A percentile compares a stretch with the other conserved stretches of the same genome.
Evolutionary conservation across 768 basidiomycete genomes (phyloP).

Genomic region (Boletus speciosus): DNA sequence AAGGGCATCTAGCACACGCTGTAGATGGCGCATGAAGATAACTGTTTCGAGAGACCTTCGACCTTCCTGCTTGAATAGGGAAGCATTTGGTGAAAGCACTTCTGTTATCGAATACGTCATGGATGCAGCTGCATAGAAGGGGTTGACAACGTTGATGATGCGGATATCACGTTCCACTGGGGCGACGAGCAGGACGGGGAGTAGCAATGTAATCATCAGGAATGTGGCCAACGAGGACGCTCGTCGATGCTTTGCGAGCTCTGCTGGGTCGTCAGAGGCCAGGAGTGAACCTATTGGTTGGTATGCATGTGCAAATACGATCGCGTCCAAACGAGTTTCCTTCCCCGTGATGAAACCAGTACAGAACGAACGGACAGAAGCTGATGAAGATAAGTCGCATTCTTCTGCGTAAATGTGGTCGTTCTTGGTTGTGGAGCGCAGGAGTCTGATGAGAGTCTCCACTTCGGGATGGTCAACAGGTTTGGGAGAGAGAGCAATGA

Average conservation of each 20-base stretch:
- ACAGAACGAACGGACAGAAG: constrained; percentile 68
- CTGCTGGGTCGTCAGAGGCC: constrained; percentile 26
- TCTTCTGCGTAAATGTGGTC: constrained; percentile 77
- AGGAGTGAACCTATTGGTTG: constrained; percentile 54
- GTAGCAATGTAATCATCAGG: constrained; percentile 70
- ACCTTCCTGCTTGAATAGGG: constrained; percentile 57
- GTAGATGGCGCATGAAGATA: constrained; percentile 73
- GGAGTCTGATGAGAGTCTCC: constrained; percentile 58
- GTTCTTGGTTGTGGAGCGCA: constrained; percentile 69
- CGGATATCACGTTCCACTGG: constrained; percentile 89
- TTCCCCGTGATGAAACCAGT: constrained; percentile 60
- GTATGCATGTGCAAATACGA: constrained; percentile 80
- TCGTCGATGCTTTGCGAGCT: constrained; percentile 41
- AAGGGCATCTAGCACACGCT: constrained; percentile 79
- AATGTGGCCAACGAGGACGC: constrained; percentile 65
- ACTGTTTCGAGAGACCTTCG: constrained; percentile 58
- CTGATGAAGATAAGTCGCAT: constrained; percentile 65
- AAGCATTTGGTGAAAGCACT: constrained; percentile 24
- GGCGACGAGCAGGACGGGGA: constrained; percentile 76
- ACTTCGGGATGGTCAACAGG: constrained; percentile 48
- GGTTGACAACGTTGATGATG: constrained; percentile 82
- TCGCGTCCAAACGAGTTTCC: constrained; percentile 69
- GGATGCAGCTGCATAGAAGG: constrained; percentile 82
- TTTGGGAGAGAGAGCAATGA: constrained; percentile 68
- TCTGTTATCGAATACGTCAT: constrained; percentile 36